Conservation (phyloP, 495 filamentous ascomycete genomes). For the Aspergillus egyptiacus region DNA sequence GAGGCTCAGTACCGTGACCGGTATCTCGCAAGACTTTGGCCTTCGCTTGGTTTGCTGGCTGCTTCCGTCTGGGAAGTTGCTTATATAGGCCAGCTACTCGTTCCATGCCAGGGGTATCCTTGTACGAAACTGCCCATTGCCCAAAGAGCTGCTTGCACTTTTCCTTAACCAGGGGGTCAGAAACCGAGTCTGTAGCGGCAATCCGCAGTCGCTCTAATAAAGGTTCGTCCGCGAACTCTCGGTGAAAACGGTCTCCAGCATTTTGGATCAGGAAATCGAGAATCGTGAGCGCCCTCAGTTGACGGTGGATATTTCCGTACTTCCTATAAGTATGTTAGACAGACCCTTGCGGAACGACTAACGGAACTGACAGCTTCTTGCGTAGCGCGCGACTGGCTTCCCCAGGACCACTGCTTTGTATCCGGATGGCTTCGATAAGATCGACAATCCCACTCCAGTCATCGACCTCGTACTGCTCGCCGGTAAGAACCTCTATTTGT, state of each 20-base stretch:
- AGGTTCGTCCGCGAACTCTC: constrained; percentile 83
- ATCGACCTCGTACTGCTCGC: constrained; percentile 83
- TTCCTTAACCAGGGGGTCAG: constrained; percentile 75
- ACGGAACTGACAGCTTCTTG: constrained; percentile 76
- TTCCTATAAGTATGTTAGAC: constrained; percentile 52
- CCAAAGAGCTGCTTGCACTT: constrained; percentile 83
- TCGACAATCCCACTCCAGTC: constrained; percentile 89
- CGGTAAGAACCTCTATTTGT: constrained; percentile 84
- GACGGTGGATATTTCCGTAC: constrained; percentile 88
- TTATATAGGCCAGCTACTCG: constrained; percentile 75
- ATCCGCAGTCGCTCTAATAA: constrained; percentile 88
- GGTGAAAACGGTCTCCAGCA: constrained; percentile 82
- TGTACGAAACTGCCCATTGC: constrained; percentile 82
- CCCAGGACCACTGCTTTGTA: constrained; percentile 80
- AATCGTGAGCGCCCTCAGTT: constrained; percentile 82
- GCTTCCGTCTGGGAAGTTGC: constrained; percentile 62
- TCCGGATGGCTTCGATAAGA: constrained; percentile 84
- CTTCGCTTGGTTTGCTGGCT: constrained; percentile 60
- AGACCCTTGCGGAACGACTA: too few species aligned
- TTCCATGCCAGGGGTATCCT: constrained; percentile 73
- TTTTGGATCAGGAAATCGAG: constrained; percentile 95
- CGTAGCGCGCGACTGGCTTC: constrained; percentile 90
- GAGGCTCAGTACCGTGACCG: constrained; percentile 56
- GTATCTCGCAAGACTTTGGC: constrained; percentile 78
- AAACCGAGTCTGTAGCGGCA: constrained; percentile 75